Evolutionary conservation across 345 rosid species (phyloP).

Genomic region (Arabis alpina): DNA sequence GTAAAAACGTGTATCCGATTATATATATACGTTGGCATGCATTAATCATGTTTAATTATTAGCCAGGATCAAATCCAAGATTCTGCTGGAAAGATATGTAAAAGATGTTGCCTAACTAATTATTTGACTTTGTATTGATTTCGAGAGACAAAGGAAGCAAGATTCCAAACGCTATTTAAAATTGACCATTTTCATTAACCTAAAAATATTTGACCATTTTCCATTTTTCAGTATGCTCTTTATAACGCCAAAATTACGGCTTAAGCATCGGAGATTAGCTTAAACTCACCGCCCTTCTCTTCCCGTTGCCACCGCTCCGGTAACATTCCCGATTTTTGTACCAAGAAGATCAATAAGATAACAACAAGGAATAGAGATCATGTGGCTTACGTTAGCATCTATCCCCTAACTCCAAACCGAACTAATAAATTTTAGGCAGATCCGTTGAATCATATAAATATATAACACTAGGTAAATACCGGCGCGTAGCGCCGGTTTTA

Average conservation of each 20-base stretch:
- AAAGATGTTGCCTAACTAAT: slow-evolving; percentile 35
- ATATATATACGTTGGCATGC: neutral
- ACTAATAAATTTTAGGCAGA: slow-evolving; percentile 18
- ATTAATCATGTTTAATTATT: neutral
- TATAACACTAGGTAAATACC: too few species aligned
- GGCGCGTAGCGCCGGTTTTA: too few species aligned
- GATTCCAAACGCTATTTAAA: slow-evolving; percentile 25
- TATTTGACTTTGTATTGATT: slow-evolving; percentile 20
- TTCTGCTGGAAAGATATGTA: neutral
- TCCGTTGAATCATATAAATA: slow-evolving; percentile 5
- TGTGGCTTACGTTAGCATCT: slow-evolving; percentile 16
- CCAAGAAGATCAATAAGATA: neutral
- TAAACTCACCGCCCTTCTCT: slow-evolving; percentile 10
- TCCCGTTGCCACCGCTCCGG: slow-evolving; percentile 36
- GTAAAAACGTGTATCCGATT: neutral
- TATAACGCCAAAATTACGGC: slow-evolving; percentile 15
- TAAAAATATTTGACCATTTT: neutral
- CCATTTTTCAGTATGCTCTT: neutral
- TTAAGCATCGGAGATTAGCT: slow-evolving; percentile 25
- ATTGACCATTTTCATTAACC: neutral
- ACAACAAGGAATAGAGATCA: slow-evolving; percentile 8
- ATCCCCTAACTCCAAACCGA: slow-evolving; percentile 25
- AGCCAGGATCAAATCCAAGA: neutral
- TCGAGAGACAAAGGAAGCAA: slow-evolving; percentile 27
- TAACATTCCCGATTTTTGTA: neutral